Percentiles rank a stretch among this genome's conserved stretches.
These are phyloP conservation scores for Yamadazyma triangularis DNA, from an alignment of 1,139 yeast species.

Conservation along the genomic window DNA sequence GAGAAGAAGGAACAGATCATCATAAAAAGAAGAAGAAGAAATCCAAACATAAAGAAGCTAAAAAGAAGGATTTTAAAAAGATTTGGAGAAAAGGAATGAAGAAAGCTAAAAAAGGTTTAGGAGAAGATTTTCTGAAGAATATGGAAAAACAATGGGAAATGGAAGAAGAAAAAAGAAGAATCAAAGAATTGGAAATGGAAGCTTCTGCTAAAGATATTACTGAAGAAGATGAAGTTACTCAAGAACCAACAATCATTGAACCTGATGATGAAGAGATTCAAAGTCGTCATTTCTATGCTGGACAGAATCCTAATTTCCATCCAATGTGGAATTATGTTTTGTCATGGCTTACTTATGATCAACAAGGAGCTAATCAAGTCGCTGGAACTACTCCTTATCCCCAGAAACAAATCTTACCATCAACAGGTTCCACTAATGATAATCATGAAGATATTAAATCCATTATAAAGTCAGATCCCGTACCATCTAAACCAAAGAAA, in stretches of 20 bases:
- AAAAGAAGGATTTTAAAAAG: slow-evolving; percentile 23
- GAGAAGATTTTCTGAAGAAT: slow-evolving; percentile 26
- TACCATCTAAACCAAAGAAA: neutral
- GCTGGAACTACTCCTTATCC: neutral
- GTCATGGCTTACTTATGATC: slow-evolving; percentile 33
- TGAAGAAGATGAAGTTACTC: slow-evolving; percentile 4
- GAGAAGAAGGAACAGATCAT: slow-evolving; percentile 10
- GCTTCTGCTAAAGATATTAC: slow-evolving; percentile 2
- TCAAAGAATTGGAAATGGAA: slow-evolving; percentile 8
- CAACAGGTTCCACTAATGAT: too few species aligned
- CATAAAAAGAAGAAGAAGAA: slow-evolving; percentile 4
- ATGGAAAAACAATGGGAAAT: slow-evolving; percentile 20
- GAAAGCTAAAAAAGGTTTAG: slow-evolving; percentile 27
- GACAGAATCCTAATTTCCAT: slow-evolving; percentile 28
- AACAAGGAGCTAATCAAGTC: slow-evolving; percentile 3
- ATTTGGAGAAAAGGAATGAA: slow-evolving; percentile 22
- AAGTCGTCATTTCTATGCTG: slow-evolving; percentile 9
- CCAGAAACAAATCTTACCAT: neutral
- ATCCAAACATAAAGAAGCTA: slow-evolving; percentile 7
- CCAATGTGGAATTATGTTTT: slow-evolving; percentile 37
- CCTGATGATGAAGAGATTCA: slow-evolving; percentile 8
- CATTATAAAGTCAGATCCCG: neutral
- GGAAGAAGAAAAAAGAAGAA: slow-evolving; percentile 13
- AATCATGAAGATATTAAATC: neutral
- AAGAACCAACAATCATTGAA: slow-evolving; percentile 8